A percentile compares a stretch with the other conserved stretches of the same genome.
phyloP scores from a whole-genome alignment of 208 protist species.

The Leishmania martiniquensis region DNA sequence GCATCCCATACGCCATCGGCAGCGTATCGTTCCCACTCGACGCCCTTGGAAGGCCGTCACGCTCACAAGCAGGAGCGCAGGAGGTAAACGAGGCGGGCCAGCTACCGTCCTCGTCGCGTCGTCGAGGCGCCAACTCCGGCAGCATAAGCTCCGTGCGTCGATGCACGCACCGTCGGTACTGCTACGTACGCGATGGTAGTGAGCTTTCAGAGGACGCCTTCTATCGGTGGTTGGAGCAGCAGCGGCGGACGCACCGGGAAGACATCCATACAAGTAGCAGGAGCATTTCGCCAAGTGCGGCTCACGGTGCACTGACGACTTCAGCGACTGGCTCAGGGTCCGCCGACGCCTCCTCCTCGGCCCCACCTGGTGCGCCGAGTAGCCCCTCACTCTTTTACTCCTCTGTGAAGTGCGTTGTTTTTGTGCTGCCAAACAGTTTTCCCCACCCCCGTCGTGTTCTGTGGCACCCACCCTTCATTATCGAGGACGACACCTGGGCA shows the following conservation, averaged over 20 bases:
- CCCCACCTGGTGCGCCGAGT: not conserved
- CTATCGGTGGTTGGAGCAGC: constrained; percentile 60
- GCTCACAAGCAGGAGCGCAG: not conserved
- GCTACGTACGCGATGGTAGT: constrained; percentile 78
- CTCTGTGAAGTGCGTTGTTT: constrained; percentile 68
- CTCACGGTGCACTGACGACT: not conserved
- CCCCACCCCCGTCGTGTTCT: constrained; percentile 62
- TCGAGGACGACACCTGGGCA: constrained; percentile 87
- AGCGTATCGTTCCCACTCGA: constrained; percentile 48
- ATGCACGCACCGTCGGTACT: constrained; percentile 77
- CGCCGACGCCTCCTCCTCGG: not conserved
- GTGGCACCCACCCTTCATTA: constrained; percentile 63
- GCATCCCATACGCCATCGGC: constrained; percentile 67
- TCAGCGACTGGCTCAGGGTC: not conserved
- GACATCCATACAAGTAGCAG: not conserved
- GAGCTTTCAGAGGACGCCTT: constrained; percentile 56
- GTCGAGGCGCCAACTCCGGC: constrained; percentile 25
- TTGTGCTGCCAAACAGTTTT: constrained; percentile 78
- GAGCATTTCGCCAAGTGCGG: not conserved
- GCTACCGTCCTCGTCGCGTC: not conserved
- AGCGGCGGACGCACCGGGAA: constrained; percentile 1
- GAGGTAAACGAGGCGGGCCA: not conserved
- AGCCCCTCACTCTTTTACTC: constrained; percentile 76
- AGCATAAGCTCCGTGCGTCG: constrained; percentile 42
- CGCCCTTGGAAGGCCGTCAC: constrained; percentile 3